A percentile compares a stretch with the other conserved stretches of the same genome.
Conservation (phyloP, 805 yeast genomes). For the Starmerella cellae region DNA sequence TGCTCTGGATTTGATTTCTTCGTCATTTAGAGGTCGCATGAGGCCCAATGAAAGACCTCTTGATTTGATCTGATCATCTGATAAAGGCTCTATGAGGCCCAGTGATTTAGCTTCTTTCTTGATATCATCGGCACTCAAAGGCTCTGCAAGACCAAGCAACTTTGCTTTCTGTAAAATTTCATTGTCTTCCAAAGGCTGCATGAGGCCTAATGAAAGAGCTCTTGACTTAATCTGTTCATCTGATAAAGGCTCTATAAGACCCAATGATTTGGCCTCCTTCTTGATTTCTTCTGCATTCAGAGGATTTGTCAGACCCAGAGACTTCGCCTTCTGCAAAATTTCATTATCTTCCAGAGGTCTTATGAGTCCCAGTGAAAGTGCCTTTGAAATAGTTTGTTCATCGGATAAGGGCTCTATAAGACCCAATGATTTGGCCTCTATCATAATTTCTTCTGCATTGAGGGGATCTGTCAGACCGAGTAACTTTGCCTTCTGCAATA, state of each 20-base stretch:
- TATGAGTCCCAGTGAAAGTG: slow-evolving; percentile 11
- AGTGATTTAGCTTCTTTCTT: background rate
- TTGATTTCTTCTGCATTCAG: slow-evolving; percentile 7
- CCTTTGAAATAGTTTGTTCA: slow-evolving; percentile 7
- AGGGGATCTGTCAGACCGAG: slow-evolving; percentile 25
- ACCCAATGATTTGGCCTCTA: slow-evolving; percentile 14
- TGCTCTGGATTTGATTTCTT: slow-evolving; percentile 6
- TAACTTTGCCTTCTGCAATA: slow-evolving; percentile 9
- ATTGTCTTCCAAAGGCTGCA: background rate
- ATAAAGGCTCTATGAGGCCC: slow-evolving; percentile 8
- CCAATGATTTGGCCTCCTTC: slow-evolving; percentile 7
- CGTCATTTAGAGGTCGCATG: slow-evolving; percentile 6
- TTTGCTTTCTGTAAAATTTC: slow-evolving; percentile 5
- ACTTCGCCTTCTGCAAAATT: slow-evolving; percentile 1
- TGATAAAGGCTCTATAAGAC: slow-evolving; percentile 6
- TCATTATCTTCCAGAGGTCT: slow-evolving; percentile 27
- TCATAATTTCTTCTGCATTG: slow-evolving; percentile 4
- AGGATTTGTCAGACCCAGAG: slow-evolving; percentile 48
- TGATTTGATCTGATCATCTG: background rate
- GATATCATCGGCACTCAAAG: slow-evolving; percentile 4
- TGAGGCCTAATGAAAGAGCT: slow-evolving; percentile 11
- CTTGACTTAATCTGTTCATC: slow-evolving; percentile 3
- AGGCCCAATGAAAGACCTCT: slow-evolving; percentile 9
- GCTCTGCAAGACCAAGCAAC: slow-evolving; percentile 9
- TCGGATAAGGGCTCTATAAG: slow-evolving; percentile 17